phyloP scores from a whole-genome alignment of 768 basidiomycete species.

The Neoboletus brunneissimus region DNA sequence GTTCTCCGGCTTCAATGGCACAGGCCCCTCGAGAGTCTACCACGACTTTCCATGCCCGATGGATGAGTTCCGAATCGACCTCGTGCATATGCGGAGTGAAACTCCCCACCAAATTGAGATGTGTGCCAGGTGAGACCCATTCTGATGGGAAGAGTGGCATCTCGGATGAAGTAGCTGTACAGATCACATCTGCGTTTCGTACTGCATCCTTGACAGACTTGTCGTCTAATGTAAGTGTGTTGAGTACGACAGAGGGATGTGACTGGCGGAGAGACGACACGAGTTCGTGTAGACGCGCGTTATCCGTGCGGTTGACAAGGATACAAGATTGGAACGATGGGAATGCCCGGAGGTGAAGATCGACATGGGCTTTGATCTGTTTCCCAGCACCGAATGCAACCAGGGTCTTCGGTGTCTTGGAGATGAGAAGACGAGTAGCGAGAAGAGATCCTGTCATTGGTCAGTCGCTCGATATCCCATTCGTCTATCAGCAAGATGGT shows the following conservation, averaged over 20 bases:
- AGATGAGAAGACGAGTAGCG: constrained; percentile 54
- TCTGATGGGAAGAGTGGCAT: constrained; percentile 65
- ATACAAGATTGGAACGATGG: constrained; percentile 50
- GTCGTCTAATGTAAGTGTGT: constrained; percentile 8
- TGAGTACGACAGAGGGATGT: constrained; percentile 27
- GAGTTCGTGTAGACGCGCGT: constrained; percentile 46
- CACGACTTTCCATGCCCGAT: constrained; percentile 53
- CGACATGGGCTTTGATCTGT: constrained; percentile 64
- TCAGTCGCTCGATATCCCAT: background rate
- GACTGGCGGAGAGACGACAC: constrained; percentile 24
- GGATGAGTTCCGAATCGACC: constrained; percentile 56
- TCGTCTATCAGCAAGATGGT: background rate
- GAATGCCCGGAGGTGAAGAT: constrained; percentile 58
- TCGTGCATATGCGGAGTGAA: constrained; percentile 83
- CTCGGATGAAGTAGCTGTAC: constrained; percentile 71
- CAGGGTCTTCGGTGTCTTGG: constrained; percentile 40
- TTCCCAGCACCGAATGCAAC: constrained; percentile 74
- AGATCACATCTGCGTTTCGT: constrained; percentile 46
- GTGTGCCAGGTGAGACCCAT: constrained; percentile 60
- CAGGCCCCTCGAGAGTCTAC: constrained; percentile 79
- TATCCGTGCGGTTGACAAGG: constrained; percentile 61
- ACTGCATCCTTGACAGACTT: constrained; percentile 11
- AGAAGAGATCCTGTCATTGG: constrained; percentile 57
- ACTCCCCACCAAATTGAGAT: constrained; percentile 77
- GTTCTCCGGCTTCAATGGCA: constrained; percentile 75